Base-by-base conservation (phyloP, 2,329 filamentous ascomycete species). In the Fusarium clavum region DNA sequence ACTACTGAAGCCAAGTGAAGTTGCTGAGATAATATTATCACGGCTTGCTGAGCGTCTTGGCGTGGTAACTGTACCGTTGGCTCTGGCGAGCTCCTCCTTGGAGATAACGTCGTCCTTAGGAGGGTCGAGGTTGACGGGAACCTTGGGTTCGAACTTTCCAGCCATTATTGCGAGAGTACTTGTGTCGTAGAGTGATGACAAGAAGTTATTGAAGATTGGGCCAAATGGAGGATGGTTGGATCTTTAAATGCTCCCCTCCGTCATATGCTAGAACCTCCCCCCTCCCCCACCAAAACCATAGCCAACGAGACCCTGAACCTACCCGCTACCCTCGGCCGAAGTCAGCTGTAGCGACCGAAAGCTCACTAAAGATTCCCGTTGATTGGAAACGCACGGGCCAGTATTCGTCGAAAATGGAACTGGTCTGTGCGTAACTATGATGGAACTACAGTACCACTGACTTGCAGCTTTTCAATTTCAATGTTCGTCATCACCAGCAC, bases 31-130 rank as follows among this genome's bases (percentile, higher is more conserved):
- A 46, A n/a, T 40, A 32, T 20, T 13, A 24, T 38, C 45, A 46
- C 20, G 16, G 29, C 24, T 24, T 41, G 24, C n/a, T 32, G 46
- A 44, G 25, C 38, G 43, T 34, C n/a, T 30, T 34, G 13, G 13
- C 27, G 47, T 51, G 56, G 51, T 29, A n/a, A 38, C 80, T 89
- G 76, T 85, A 97, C 96, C 96, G 78, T 96, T 89, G 74, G 93
- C 94, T 79, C 92, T 91, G 41, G 91, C 86, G 67, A 99, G 86
- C 75, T 95, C 90, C 62, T 96, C 92, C 3, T 86, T 77, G n/a
- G 90, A 90, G 75, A 99, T 98, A 40, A 88, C 87, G 76, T 98
- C 94, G 77, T 94, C 87, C 83, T 97, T 98, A 16, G 96, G 96
- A 40, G 94, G 91, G 61, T 91, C 86, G 63, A 99, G 88, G 61